Conservation (phyloP, 73 alveolate genomes). For the Tetrahymena malaccensis region DNA sequence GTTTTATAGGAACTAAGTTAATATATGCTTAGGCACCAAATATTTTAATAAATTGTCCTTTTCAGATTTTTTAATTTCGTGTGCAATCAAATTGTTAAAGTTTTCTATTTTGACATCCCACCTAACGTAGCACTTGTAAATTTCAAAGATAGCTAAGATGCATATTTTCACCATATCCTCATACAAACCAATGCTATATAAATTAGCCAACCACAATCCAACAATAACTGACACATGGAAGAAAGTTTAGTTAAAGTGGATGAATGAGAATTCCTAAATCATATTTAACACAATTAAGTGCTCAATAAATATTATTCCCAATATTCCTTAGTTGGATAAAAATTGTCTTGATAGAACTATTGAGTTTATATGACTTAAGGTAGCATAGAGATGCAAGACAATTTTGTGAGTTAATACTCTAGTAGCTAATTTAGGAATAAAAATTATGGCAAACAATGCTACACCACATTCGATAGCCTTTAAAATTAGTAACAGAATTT, state of each 20-base stretch:
- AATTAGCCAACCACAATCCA: neutral
- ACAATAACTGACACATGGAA: neutral
- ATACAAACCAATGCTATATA: neutral
- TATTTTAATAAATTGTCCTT: constrained; percentile 22
- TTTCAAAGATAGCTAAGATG: neutral
- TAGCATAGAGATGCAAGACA: neutral
- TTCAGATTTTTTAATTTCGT: constrained; percentile 13
- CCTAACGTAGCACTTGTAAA: neutral
- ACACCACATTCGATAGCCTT: neutral
- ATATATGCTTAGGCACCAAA: constrained; percentile 23
- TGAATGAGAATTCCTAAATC: neutral
- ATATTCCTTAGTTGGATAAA: neutral
- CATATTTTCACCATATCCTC: neutral
- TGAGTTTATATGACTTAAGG: neutral
- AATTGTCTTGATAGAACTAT: neutral
- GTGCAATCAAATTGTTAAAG: neutral
- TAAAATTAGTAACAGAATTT: neutral
- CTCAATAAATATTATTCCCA: neutral
- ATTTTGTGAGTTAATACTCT: neutral
- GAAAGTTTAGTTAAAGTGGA: neutral
- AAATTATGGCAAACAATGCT: neutral
- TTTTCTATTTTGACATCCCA: neutral
- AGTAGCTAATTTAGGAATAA: neutral
- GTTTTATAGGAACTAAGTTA: constrained; percentile 23
- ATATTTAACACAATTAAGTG: neutral